Conservation (phyloP, 176 grass and related monocot genomes). For the Guadua angustifolia region DNA sequence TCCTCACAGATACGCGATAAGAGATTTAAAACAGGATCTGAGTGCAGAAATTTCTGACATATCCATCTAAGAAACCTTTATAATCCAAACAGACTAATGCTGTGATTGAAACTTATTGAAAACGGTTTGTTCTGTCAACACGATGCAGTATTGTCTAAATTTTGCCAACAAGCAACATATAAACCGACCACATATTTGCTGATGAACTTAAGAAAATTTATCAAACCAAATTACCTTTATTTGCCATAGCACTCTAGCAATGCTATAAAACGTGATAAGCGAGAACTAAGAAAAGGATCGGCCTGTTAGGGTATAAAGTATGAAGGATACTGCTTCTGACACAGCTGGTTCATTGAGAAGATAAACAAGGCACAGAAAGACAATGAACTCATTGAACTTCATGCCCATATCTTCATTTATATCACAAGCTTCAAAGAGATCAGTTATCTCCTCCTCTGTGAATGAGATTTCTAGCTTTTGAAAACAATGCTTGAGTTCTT, state of each 20-base stretch:
- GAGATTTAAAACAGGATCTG: neutral
- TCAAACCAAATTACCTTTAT: neutral
- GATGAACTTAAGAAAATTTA: neutral
- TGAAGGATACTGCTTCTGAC: conserved; percentile 85
- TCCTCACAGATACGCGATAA: neutral
- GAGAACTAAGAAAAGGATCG: conserved; percentile 6
- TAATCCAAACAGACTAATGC: neutral
- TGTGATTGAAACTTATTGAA: neutral
- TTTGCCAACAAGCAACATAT: neutral
- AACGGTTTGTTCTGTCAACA: neutral
- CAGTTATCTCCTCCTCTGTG: conserved; percentile 73
- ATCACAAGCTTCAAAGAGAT: conserved; percentile 90
- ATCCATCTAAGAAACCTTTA: conserved; percentile 4
- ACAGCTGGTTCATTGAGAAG: conserved; percentile 80
- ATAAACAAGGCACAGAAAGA: conserved; percentile 93
- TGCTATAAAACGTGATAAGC: neutral
- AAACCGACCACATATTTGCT: neutral
- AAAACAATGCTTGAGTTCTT: conserved; percentile 79
- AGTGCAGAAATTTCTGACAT: neutral
- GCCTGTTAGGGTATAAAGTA: conserved; percentile 8
- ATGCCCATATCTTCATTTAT: conserved; percentile 91
- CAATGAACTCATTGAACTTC: conserved; percentile 96
- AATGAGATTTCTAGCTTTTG: conserved; percentile 80
- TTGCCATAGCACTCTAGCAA: conserved; percentile 16
- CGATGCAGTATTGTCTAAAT: neutral